Evolutionary conservation across 176 grass and related monocot genomes (phyloP), one percentile per base, ranked within the genome.

Genomic region (Tillandsia fasciculata): DNA sequence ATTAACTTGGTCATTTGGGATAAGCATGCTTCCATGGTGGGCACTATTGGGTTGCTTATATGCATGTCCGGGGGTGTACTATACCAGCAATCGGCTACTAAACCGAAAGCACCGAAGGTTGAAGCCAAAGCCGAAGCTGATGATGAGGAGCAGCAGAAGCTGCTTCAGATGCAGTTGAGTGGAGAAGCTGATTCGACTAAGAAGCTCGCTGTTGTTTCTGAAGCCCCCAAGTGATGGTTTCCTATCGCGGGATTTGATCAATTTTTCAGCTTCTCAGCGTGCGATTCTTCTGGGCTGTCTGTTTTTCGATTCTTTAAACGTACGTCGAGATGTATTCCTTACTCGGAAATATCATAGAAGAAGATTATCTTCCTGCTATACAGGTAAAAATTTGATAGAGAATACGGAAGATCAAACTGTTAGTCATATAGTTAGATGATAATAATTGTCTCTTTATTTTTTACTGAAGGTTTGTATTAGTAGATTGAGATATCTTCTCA

Each of bases 1-100:
- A 88, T 92, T 76, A 92, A 92, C 85, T 78, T 92, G 64, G 75
- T 88, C 72, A 92, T 92, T 22, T 92, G 89, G 89, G 89, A 92
- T 71, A 92, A 88, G 59, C 89, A 92, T 20, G 76, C 89, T 9
- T 77, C 70, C 1, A 28, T 48, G 12, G 52, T 85, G 66, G 89
- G 89, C 65, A 63, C 87, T 23, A 11, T 92, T 50, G 87, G 89
- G 64, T 78, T 92, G 75, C 67, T 92, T 33, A 75, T 85, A 68
- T 88, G 82, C 66, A 86, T 92, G 12, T 74, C 76, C 14, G 89
- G 85, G 22, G 85, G 89, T 13, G 70, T 92, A 71, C 78, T 92
- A 53, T 88, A 92, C 75, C 89, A 92, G 79, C 85, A 88, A 14
- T 85, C 85, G 51, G 76, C 81, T 63, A 86, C 82, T 2, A 61